Evolutionary conservation across 179 eudicot species (phyloP), one percentile per base, ranked within the genome.

Genomic region (Beta lomatogona): DNA sequence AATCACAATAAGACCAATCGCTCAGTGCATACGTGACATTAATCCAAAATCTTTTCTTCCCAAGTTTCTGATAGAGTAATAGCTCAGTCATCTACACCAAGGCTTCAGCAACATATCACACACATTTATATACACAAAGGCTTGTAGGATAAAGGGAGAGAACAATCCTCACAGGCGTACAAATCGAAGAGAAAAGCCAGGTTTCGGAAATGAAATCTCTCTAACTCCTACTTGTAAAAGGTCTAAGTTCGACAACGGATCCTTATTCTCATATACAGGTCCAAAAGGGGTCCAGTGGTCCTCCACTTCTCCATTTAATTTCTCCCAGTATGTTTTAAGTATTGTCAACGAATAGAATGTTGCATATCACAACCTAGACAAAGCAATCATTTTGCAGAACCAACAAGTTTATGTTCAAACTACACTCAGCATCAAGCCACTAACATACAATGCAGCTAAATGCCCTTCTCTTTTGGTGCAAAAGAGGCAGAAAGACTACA

Each of bases 361-460:
- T 45, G 36, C 55, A 15, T 22, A 21, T 61, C 36, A 68, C 73
- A 73, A 74, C 58, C 70, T 22, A 18, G 22, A 79, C 57, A 19
- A 25, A 21, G 3, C 61, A 14, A 22, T 15, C 53, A 21, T n/a
- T 71, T 57, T 46, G 9, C 11, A 50, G 36, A 73, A 80, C 71
- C 61, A 71, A 28, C 45, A 28, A 10, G 9, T 28, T 21, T n/a
- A 36, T 21, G 48, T 71, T 77, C 21, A 58, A 77, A 18, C 12
- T 21, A 22, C 50, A 59, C 5, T 48, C n/a, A 58, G 58, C 18
- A 60, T 14, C 82, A 80, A 80, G 73, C 31, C 54, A 73, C 48
- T 77, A 58, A 11, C 44, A 25, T 15, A 48, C 11, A 79, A 6
- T 9, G 57, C 44, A 77, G 68, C 69, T 21, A 22, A 77, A 9